Conservation (phyloP, 352 stramenopile genomes). For the Phytophthora brassicae region DNA sequence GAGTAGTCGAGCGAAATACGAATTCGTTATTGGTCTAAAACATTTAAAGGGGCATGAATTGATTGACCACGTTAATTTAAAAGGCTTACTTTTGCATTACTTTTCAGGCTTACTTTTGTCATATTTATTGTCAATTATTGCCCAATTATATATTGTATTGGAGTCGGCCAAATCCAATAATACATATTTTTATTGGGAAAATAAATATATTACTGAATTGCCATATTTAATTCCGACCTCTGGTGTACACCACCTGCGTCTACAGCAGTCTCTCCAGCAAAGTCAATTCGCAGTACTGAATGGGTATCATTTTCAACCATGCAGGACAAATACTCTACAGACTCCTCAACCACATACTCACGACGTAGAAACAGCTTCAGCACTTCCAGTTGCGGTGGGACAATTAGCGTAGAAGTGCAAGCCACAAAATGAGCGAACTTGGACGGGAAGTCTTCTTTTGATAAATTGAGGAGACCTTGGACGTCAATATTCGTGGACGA, state of each 20-base stretch:
- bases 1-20: too few species aligned
- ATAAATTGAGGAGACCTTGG: conserved; percentile 33
- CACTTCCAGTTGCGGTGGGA: conserved; percentile 43
- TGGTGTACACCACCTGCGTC: conserved; percentile 79
- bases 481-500: conserved; percentile 9
- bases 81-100: too few species aligned
- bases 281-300: conserved; percentile 58
- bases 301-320: conserved; percentile 37
- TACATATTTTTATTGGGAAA: too few species aligned
- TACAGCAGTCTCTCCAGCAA: conserved; percentile 62
- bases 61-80: too few species aligned
- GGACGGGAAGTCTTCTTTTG: conserved; percentile 42
- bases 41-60: too few species aligned
- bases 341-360: conserved; percentile 49
- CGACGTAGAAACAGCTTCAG: conserved; percentile 48
- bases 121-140: too few species aligned
- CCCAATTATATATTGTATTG: too few species aligned
- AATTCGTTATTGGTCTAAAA: too few species aligned
- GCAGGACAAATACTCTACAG: conserved; percentile 51
- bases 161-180: too few species aligned
- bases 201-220: too few species aligned
- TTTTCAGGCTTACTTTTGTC: too few species aligned
- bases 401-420: conserved; percentile 37
- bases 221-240: too few species aligned
- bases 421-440: conserved; percentile 60